These are phyloP conservation scores for Beauveria scarabaeidicola DNA, from an alignment of 2,329 filamentous ascomycete species.

Conservation along the genomic window DNA sequence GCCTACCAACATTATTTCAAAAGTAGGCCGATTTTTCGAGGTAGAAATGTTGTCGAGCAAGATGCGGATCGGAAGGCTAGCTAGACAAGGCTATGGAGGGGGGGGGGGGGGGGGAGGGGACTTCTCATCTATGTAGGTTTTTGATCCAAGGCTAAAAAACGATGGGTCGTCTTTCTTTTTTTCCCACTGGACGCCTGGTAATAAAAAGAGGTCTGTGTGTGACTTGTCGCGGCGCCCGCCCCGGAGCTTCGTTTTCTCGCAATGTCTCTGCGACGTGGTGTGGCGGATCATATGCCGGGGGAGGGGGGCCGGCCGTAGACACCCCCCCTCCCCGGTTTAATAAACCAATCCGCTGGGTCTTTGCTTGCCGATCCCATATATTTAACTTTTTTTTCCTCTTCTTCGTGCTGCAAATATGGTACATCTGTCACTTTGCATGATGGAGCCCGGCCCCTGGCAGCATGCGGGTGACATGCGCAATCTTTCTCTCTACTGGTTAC, in stretches of 20 bases:
- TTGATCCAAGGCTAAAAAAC: neutral
- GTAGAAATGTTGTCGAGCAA: neutral
- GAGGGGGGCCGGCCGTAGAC: too few species aligned
- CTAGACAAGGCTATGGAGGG: neutral
- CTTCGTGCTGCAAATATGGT: neutral
- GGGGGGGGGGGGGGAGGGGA: neutral
- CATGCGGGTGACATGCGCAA: neutral
- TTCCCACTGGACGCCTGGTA: too few species aligned
- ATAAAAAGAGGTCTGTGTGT: neutral
- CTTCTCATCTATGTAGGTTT: neutral
- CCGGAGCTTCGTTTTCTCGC: neutral
- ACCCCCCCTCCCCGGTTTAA: neutral
- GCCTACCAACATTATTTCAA: too few species aligned
- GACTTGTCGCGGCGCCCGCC: neutral
- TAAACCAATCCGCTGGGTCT: neutral
- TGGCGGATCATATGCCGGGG: constrained; percentile 4
- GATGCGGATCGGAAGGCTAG: neutral
- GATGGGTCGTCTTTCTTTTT: neutral
- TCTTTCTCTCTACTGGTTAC: neutral
- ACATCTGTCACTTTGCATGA: neutral
- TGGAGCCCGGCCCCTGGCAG: neutral
- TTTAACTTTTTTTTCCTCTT: neutral
- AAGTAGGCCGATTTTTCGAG: too few species aligned
- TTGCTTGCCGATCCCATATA: neutral
- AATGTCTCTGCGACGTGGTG: neutral